These are phyloP conservation scores for Xylaria polymorpha DNA, from an alignment of 2,329 filamentous ascomycete genomes.

Conservation along the genomic window DNA sequence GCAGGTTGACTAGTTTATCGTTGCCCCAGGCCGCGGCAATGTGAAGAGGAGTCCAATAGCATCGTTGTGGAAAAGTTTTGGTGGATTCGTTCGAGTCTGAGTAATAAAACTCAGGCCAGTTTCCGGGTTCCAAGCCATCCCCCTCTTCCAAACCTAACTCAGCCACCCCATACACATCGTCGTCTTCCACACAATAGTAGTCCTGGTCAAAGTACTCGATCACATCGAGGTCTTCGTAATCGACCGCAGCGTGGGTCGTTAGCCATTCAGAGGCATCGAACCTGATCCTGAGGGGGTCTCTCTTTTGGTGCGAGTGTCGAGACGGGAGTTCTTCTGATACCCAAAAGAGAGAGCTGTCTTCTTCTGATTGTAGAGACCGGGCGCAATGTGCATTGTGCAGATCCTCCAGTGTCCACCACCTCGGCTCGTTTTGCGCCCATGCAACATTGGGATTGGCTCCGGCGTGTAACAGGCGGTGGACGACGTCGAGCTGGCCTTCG, in stretches of 20 bases:
- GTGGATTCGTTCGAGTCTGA: background rate
- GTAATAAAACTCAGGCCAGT: background rate
- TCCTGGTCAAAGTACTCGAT: conserved; percentile 11
- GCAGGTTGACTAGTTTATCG: conserved; percentile 38
- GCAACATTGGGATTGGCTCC: conserved; percentile 39
- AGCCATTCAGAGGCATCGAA: background rate
- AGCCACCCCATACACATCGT: too few relatives aligned
- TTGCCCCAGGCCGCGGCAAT: conserved; percentile 39
- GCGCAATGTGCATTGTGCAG: background rate
- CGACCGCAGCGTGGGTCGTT: background rate
- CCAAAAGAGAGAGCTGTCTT: too few relatives aligned
- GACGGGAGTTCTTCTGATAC: background rate
- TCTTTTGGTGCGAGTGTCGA: background rate
- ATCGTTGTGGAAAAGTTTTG: conserved; percentile 16
- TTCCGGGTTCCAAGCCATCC: background rate
- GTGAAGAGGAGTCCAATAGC: conserved; percentile 43
- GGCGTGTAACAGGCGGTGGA: conserved; percentile 35
- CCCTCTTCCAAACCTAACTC: background rate
- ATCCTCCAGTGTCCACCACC: background rate
- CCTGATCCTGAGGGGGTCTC: background rate
- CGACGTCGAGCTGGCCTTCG: conserved; percentile 30
- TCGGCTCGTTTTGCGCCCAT: conserved; percentile 5
- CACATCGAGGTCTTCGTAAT: background rate
- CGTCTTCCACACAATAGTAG: background rate
- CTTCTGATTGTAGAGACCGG: background rate